These are phyloP conservation scores for Phyllosticta citribraziliensis DNA, from an alignment of 2,329 filamentous ascomycete species.

Conservation along the genomic window DNA sequence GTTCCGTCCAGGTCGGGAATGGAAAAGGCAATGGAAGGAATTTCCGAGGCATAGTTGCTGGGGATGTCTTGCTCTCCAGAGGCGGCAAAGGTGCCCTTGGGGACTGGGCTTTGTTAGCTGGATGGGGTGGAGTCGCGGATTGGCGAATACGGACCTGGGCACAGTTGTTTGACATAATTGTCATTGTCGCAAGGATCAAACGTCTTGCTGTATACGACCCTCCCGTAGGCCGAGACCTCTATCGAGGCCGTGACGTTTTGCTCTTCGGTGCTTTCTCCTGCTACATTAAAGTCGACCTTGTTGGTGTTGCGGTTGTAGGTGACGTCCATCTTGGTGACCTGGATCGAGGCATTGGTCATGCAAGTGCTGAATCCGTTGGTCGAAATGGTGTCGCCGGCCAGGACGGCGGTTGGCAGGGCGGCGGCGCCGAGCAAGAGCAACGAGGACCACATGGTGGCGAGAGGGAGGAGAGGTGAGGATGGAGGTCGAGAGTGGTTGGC, in stretches of 20 bases:
- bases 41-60: slow-evolving; percentile 57
- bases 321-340: slow-evolving; percentile 65
- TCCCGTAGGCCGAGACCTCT: slow-evolving; percentile 75
- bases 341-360: slow-evolving; percentile 48
- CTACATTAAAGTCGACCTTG: slow-evolving; percentile 69
- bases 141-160: slow-evolving; percentile 56
- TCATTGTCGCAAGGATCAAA: slow-evolving; percentile 72
- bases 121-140: not conserved
- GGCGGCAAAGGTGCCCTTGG: slow-evolving; percentile 63
- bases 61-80: slow-evolving; percentile 64
- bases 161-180: slow-evolving; percentile 64
- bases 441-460: slow-evolving; percentile 27
- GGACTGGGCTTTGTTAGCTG: slow-evolving; percentile 44
- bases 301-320: slow-evolving; percentile 67
- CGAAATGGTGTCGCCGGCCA: slow-evolving; percentile 63
- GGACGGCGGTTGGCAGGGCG: slow-evolving; percentile 35
- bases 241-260: slow-evolving; percentile 76
- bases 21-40: slow-evolving; percentile 81
- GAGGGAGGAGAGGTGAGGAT: not conserved
- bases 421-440: slow-evolving; percentile 26
- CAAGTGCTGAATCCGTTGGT: slow-evolving; percentile 77
- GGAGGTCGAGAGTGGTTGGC: slow-evolving; percentile 7
- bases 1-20: slow-evolving; percentile 83
- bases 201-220: slow-evolving; percentile 62
- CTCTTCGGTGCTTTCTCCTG: slow-evolving; percentile 59